Base-by-base conservation (phyloP, 192 early-diverging fungal species). In the Coemansia sp. region DNA sequence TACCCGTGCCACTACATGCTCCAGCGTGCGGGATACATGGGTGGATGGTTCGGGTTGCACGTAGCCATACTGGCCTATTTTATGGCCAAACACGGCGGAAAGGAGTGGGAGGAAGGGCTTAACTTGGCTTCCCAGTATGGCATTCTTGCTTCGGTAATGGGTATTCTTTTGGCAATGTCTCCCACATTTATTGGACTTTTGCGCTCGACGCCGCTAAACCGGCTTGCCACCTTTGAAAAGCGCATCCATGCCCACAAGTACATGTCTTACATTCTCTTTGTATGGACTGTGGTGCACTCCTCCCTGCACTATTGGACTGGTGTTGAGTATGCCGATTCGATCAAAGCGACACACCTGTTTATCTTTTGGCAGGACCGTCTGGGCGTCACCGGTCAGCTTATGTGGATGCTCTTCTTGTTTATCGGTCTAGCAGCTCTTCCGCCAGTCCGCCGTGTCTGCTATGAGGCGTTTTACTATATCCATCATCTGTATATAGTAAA, bases 391-490 rank as follows among this genome's bases (percentile, higher is more conserved):
- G 92, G 92, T 8, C 89, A 92, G 76, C 77, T 89, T 55, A 91
- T 93, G 90, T 78, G 91, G 51, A 63, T 92, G 51, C 56, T 82
- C 66, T 82, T 92, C 46, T 41, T 90, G 61, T 61, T 86, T 47
- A 91, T 93, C 54, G 85, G 86, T 37, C 76, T 77, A 32, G 82
- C 89, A 3, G 88, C 92, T 7, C 71, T 85, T n/a, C 75, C 80
- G 16, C 43, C 58, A 18, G 85, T 89, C 46, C 82, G 90, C 40
- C 82, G 76, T 36, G 54, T 77, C 56, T 81, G 88, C 63, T 94
- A 92, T 74, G 91, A 94, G 81, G 60, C 80, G 61, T 94, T 94
- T 72, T 93, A 91, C 87, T 91, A 90, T 72, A 81, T 89, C 73
- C 93, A 94, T 78, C 93, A 94, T 68, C 81, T 92, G 22, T 91